phyloP scores from a whole-genome alignment of 2,329 filamentous ascomycete species.

The Colletotrichum sp. region DNA sequence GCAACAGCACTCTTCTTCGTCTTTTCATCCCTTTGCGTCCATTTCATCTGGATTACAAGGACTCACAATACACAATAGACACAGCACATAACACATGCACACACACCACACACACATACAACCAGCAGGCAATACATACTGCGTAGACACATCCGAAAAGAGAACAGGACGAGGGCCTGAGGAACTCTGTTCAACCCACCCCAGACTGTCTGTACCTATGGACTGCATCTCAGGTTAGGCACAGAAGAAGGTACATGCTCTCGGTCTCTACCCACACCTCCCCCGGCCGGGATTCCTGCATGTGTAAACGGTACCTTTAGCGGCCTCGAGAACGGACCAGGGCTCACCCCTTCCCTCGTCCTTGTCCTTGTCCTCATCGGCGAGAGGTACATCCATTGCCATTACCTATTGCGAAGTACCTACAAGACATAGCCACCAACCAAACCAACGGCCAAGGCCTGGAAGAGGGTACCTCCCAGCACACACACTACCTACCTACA shows the following conservation, averaged over 20 bases:
- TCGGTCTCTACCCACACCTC: background rate
- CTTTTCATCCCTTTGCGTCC: background rate
- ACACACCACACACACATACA: background rate
- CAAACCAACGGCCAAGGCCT: conserved; percentile 3
- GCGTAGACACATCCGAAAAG: background rate
- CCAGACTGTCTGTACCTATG: background rate
- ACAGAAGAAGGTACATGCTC: background rate
- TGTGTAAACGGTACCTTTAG: conserved; percentile 4
- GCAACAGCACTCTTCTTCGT: background rate
- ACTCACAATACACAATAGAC: background rate
- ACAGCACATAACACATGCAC: background rate
- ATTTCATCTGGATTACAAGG: background rate
- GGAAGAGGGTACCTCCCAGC: background rate
- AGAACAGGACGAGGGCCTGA: background rate
- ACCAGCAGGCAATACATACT: background rate
- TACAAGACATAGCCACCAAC: background rate
- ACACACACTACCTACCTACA: background rate
- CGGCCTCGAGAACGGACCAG: conserved; percentile 12
- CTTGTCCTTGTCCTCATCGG: background rate
- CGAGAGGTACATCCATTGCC: background rate
- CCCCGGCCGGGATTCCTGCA: conserved; percentile 12
- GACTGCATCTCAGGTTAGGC: background rate
- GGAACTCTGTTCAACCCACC: conserved; percentile 2
- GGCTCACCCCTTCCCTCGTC: background rate
- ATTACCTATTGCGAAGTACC: background rate